These are phyloP conservation scores for Pythium phragmitis DNA, from an alignment of 352 stramenopile genomes.

Conservation along the genomic window DNA sequence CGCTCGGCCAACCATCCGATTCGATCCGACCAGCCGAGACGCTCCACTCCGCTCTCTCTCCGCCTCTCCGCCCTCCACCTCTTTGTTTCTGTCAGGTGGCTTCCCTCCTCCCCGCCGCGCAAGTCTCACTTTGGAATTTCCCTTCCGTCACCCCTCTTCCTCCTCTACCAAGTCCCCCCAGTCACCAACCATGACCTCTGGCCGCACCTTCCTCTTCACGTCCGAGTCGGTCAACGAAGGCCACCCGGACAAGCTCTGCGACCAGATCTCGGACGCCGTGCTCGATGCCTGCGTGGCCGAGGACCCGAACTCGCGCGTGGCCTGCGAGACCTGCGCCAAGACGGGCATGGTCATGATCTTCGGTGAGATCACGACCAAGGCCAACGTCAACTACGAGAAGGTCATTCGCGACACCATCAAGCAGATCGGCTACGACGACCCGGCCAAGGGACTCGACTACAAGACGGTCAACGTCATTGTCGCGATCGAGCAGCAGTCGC, in stretches of 20 bases:
- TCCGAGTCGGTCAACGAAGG: slow-evolving; percentile 99
- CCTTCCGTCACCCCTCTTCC: slow-evolving; percentile 18
- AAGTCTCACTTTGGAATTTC: slow-evolving; percentile 57
- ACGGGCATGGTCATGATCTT: slow-evolving; percentile 99
- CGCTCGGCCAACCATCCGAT: slow-evolving; percentile 20
- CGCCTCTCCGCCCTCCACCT: not conserved
- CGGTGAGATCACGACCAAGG: slow-evolving; percentile 99
- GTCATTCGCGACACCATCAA: slow-evolving; percentile 98
- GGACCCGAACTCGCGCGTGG: slow-evolving; percentile 97
- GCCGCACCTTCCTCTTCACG: slow-evolving; percentile 94
- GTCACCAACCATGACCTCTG: slow-evolving; percentile 48
- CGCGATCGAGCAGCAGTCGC: slow-evolving; percentile 98
- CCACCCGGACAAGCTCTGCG: slow-evolving; percentile 98
- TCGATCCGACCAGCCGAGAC: not conserved
- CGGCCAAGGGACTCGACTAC: slow-evolving; percentile 99
- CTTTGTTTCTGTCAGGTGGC: slow-evolving; percentile 7
- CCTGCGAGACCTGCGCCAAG: slow-evolving; percentile 99
- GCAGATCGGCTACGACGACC: slow-evolving; percentile 99
- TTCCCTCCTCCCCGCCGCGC: not conserved
- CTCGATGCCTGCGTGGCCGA: slow-evolving; percentile 98
- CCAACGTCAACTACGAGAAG: slow-evolving; percentile 99
- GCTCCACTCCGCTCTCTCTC: slow-evolving; percentile 4
- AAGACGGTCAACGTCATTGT: slow-evolving; percentile 99
- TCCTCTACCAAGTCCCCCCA: slow-evolving; percentile 4
- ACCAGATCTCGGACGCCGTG: slow-evolving; percentile 98